Base-by-base conservation (phyloP, 2,329 filamentous ascomycete species). In the Colletotrichum simmondsii region DNA sequence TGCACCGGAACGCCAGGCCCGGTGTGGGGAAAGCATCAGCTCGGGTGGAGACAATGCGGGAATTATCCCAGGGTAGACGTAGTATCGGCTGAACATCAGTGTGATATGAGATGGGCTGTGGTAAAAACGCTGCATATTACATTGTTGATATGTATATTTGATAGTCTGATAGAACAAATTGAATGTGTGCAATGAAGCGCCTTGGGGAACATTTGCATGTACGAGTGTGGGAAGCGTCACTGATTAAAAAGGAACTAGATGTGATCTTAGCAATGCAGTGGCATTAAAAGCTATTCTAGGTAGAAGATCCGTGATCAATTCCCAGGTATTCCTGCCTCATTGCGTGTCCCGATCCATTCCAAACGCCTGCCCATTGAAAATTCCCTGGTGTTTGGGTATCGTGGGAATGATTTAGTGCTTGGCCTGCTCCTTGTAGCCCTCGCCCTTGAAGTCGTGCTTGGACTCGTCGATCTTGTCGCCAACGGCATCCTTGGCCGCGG, bases 401-500 rank as follows among this genome's bases (percentile, higher is more conserved):
- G 52, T 60, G 28, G 60, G 59, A 60, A n/a, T 54, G 16, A 62
- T 65, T 75, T 75, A 75, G 69, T 75, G 62, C 74, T 75, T 74
- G 54, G 74, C 72, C 8, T 57, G n/a, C 72, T 75, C 37, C 81
- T 85, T 85, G 81, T 85, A 82, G 65, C 79, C 84, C 4, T 83
- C 80, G 24, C 83, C 83, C 81, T 85, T 85, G 77, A 76, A 76
- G 54, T 85, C 79, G 78, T 86, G 84, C 64, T 73, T 70, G 30
- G 74, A 60, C 82, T 86, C 86, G 67, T 83, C 63, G 24, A 82
- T 60, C 85, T 87, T 87, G 83, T 88, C 86, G 46, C 81, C 78
- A 0, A 84, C 42, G 54, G 86, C 86, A 52, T 88, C 85, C 82
- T 87, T 87, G 76, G 85, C 83, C n/a, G 86, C 86, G 10, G 82